Conservation (phyloP, 2,329 filamentous ascomycete genomes). For the Cordyceps cateniannulata region DNA sequence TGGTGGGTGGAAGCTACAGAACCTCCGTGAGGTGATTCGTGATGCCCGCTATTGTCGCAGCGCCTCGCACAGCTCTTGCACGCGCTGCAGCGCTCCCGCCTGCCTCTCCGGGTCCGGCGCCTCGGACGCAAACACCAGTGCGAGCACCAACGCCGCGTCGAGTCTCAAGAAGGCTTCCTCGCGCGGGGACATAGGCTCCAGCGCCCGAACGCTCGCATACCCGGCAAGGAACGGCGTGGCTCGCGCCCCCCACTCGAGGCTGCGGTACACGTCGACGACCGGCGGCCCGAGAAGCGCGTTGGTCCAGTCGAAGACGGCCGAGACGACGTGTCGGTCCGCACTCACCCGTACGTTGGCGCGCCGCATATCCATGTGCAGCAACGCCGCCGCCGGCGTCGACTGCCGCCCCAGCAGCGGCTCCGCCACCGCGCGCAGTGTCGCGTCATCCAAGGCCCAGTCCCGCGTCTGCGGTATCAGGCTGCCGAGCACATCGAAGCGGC, state of each 20-base stretch:
- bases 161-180: constrained; percentile 15
- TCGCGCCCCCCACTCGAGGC: constrained; percentile 13
- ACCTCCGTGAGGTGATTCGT: background rate
- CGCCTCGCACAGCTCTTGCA: constrained; percentile 11
- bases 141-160: constrained; percentile 16
- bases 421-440: constrained; percentile 6
- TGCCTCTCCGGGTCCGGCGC: constrained; percentile 13
- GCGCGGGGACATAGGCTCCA: constrained; percentile 3
- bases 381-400: background rate
- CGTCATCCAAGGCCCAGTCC: constrained; percentile 3
- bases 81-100: constrained; percentile 8
- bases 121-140: constrained; percentile 18
- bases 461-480: constrained; percentile 6
- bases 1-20: too few relatives aligned
- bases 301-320: constrained; percentile 17
- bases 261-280: constrained; percentile 14
- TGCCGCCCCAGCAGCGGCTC: constrained; percentile 6
- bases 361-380: constrained; percentile 18
- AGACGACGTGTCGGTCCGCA: background rate
- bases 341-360: constrained; percentile 13
- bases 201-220: background rate
- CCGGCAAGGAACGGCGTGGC: constrained; percentile 12
- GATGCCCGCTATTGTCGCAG: background rate
- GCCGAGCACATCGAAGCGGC: constrained; percentile 13
- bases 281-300: constrained; percentile 15